Base-by-base conservation (phyloP, 2,329 filamentous ascomycete genomes). In the Claviceps africana region DNA sequence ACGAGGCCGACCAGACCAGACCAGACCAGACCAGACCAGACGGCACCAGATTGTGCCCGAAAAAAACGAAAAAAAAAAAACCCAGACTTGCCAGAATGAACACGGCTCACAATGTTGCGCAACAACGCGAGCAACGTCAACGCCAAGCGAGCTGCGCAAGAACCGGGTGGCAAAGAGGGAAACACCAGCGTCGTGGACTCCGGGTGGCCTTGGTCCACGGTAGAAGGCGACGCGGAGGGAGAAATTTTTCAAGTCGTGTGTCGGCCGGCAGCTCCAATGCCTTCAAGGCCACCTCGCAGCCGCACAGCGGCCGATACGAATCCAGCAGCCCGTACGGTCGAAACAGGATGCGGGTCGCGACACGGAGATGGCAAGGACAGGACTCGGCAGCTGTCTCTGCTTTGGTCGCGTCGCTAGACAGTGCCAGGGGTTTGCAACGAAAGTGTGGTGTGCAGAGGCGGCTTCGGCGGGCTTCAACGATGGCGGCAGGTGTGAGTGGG, bases 221-320 rank as follows among this genome's bases (percentile, higher is more conserved):
- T 50, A 51, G 28, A 19, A 59, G 55, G 56, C 57, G 58, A 22
- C n/a, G 57, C 51, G 57, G 61, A 47, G 57, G 57, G 56, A 64
- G 62, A 67, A 65, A 63, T 62, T 66, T 66, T 66, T 67, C 25
- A 25, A 25, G 5, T 47, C 61, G 61, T 60, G 55, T 56, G 55
- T 56, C 58, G 54, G 54, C 56, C 56, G 56, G 56, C 54, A 55
- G 49, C 53, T 40, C 50, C 45, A 48, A 37, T 50, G 51, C 39
- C 45, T 43, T 48, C 49, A 54, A 54, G 51, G 52, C 54, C 52
- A 54, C 54, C 48, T 54, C 54, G 42, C 53, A 49, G 49, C 51
- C 50, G 53, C 50, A 47, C 49, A 48, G 31, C 28, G 28, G 51
- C 51, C 50, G 44, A 50, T 28, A 51, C 37, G 44, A 55, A 47